Evolutionary conservation across 495 filamentous ascomycete genomes (phyloP).

Genomic region (Penicillium soppii): DNA sequence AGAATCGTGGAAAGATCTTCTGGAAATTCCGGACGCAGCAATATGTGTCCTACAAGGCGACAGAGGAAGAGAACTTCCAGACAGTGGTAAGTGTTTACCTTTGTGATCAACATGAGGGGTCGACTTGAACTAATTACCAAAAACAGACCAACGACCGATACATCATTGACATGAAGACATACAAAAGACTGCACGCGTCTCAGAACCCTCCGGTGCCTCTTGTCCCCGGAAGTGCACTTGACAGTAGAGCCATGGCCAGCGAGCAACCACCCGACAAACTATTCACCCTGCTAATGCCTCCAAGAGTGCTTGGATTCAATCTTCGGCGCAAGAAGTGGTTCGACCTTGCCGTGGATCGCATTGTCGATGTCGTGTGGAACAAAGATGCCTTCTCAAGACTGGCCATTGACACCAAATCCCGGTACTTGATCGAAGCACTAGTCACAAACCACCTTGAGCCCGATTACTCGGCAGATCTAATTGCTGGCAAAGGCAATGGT

Average conservation of each 20-base stretch:
- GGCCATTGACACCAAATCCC: slow-evolving; percentile 49
- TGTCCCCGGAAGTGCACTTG: background rate
- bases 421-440: slow-evolving; percentile 53
- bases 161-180: slow-evolving; percentile 21
- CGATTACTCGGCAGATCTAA: slow-evolving; percentile 31
- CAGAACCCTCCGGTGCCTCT: no score
- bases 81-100: slow-evolving; percentile 7
- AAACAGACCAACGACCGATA: slow-evolving; percentile 16
- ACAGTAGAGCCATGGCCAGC: background rate
- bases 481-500: slow-evolving; percentile 43
- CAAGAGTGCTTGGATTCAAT: slow-evolving; percentile 32
- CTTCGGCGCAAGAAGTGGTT: slow-evolving; percentile 43
- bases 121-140: background rate
- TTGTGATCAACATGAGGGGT: background rate
- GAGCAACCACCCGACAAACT: background rate
- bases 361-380: slow-evolving; percentile 48
- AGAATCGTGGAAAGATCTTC: slow-evolving; percentile 12
- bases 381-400: slow-evolving; percentile 50
- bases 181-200: slow-evolving; percentile 18
- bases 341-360: slow-evolving; percentile 32
- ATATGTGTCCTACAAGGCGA: slow-evolving; percentile 18
- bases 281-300: slow-evolving; percentile 26
- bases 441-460: slow-evolving; percentile 30
- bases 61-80: slow-evolving; percentile 8
- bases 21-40: slow-evolving; percentile 16